Conservation (phyloP, 2,329 filamentous ascomycete genomes). For the Cercospora sp. region DNA sequence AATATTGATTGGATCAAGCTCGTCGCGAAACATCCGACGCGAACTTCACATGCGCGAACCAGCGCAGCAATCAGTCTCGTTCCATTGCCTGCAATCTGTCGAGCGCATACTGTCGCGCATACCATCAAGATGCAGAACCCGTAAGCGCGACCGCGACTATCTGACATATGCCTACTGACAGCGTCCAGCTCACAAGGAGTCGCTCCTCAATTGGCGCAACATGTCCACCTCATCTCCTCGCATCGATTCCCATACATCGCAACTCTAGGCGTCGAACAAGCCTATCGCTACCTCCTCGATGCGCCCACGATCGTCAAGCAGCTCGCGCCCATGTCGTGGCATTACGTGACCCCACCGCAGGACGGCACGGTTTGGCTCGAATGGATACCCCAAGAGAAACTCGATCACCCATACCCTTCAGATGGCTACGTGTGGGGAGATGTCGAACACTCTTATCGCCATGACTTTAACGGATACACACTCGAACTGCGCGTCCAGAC, state of each 20-base stretch:
- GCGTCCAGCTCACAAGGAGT: conserved; percentile 27
- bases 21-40: conserved; percentile 7
- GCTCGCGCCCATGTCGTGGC: conserved; percentile 86
- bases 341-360: conserved; percentile 77
- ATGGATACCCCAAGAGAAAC: conserved; percentile 78
- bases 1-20: background rate
- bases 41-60: background rate
- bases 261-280: conserved; percentile 70
- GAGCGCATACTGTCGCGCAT: conserved; percentile 15
- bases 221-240: conserved; percentile 86
- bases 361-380: conserved; percentile 82
- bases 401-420: conserved; percentile 75
- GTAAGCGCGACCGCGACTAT: conserved; percentile 10
- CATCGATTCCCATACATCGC: conserved; percentile 75
- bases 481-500: conserved; percentile 87
- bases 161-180: conserved; percentile 16
- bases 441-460: conserved; percentile 72
- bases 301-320: conserved; percentile 85
- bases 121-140: conserved; percentile 26
- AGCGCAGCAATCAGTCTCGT: conserved; percentile 2
- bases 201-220: conserved; percentile 41
- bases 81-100: background rate
- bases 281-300: conserved; percentile 78
- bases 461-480: conserved; percentile 70
- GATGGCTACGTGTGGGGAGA: conserved; percentile 93